A percentile compares a stretch with the other conserved stretches of the same genome.
These are phyloP conservation scores for Oxytropis ochrocephala DNA, from an alignment of 306 rosid genomes.

Conservation along the genomic window DNA sequence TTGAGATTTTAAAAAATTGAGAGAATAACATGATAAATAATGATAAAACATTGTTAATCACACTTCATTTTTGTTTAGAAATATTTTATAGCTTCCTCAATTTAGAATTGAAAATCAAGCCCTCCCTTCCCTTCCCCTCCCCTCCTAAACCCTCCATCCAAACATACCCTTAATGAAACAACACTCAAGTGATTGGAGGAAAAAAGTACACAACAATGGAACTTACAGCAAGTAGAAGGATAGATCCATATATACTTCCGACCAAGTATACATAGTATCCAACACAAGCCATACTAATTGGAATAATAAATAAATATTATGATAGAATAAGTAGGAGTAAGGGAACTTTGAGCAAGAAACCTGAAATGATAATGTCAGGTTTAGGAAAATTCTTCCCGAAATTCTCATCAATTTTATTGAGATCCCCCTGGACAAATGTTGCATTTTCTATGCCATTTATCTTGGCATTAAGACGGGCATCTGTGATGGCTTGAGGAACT, in stretches of 20 bases:
- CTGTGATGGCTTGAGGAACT: constrained; percentile 79
- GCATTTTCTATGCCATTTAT: constrained; percentile 76
- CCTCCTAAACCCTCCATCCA: no score
- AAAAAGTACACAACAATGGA: background rate
- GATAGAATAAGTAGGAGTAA: background rate
- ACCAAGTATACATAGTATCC: constrained; percentile 10
- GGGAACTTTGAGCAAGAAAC: constrained; percentile 28
- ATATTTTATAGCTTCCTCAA: no score
- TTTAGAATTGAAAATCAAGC: no score
- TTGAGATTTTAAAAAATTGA: no score
- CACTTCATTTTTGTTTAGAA: no score
- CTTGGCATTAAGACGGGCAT: constrained; percentile 74
- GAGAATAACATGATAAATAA: no score
- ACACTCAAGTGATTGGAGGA: background rate
- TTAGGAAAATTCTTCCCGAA: constrained; percentile 82
- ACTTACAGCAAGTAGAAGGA: background rate
- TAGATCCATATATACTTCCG: background rate
- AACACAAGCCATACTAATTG: background rate
- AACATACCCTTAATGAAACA: constrained; percentile 12
- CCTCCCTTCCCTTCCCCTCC: no score
- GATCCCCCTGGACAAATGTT: constrained; percentile 88
- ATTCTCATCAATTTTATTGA: constrained; percentile 79
- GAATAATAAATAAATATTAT: background rate
- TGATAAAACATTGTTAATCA: no score
- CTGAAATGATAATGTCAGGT: constrained; percentile 89